Conservation (phyloP, 768 basidiomycete species). For the Flagelloscypha sp. region DNA sequence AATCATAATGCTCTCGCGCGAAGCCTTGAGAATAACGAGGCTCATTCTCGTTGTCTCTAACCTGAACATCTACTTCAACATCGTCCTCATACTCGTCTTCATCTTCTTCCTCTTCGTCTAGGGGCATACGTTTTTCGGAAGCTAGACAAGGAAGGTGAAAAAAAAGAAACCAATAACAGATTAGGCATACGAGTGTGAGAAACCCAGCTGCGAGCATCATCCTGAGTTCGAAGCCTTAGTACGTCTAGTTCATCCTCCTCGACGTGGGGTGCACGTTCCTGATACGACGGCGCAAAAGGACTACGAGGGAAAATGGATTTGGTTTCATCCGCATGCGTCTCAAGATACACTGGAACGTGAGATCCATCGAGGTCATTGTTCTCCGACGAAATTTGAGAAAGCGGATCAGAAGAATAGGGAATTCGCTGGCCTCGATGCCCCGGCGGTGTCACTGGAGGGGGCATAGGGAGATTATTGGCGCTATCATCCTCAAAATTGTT, state of each 20-base stretch:
- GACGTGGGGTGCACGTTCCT: slow-evolving; percentile 47
- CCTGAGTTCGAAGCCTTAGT: slow-evolving; percentile 41
- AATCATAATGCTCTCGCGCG: slow-evolving; percentile 39
- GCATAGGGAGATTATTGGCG: too few species aligned
- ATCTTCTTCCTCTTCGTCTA: slow-evolving; percentile 49
- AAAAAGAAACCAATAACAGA: slow-evolving; percentile 7
- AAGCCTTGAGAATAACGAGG: slow-evolving; percentile 46
- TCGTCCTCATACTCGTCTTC: slow-evolving; percentile 39
- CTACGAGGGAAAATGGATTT: slow-evolving; percentile 57
- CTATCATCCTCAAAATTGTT: too few species aligned
- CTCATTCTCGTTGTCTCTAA: slow-evolving; percentile 34
- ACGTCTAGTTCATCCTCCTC: slow-evolving; percentile 70
- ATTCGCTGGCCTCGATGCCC: too few species aligned
- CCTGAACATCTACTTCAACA: slow-evolving; percentile 27
- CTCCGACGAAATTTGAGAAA: slow-evolving; percentile 36
- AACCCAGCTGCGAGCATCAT: slow-evolving; percentile 61
- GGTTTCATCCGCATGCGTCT: too few species aligned
- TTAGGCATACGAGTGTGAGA: slow-evolving; percentile 57
- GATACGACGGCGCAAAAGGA: slow-evolving; percentile 64
- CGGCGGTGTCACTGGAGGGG: too few species aligned
- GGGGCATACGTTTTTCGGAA: slow-evolving; percentile 56
- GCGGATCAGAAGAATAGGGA: slow-evolving; percentile 45
- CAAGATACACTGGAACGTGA: slow-evolving; percentile 44
- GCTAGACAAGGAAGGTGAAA: slow-evolving; percentile 25
- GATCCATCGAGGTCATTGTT: slow-evolving; percentile 33